Evolutionary conservation across 1,284 basidiomycete genomes (phyloP), one percentile per base, ranked within the genome.

Genomic region (Ganoderma resinaceum): DNA sequence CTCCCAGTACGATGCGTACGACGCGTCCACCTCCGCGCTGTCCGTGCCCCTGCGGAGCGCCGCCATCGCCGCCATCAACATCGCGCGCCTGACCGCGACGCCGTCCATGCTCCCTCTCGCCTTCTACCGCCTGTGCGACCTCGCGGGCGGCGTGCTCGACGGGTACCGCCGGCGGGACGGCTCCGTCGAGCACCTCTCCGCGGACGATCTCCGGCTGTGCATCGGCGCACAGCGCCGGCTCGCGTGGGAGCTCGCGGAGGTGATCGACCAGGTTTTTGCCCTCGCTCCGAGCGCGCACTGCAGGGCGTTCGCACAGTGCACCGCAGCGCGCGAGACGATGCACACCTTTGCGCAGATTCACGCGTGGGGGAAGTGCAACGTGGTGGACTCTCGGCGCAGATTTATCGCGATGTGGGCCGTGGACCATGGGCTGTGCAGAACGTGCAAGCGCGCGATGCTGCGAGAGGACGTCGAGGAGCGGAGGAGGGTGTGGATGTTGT

Each of bases 101-200:
- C 49, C 23, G 2, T 63, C 49, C 7, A 63, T 63, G 31, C 52
- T 63, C 18, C 62, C 62, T 8, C 8, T 53, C 40, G 49, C 62
- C 8, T 16, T 63, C 3, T 63, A 63, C 62, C 23, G 1, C 6
- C 11, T 12, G 11, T 63, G 62, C 35, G 9, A 3, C 2, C 43
- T 52, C 49, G 31, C 16, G 4, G 42, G 26, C 23, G 18, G 33
- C 12, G 8, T 61, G 5, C 7, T 46, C 7, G 26, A 43, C 16
- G 42, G 60, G 2, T 46, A 29, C 11, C 3, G 8, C 2, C 60
- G 33, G 16, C 31, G 42, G 5, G 59, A 49, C 61, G 42, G 40
- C 2, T 20, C 61, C 11, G 33, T 31, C 40, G 29, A 62, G 38
- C 29, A 33, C 8, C 61, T 62, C 33, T 33, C 61, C 9, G 6